phyloP scores from a whole-genome alignment of 768 basidiomycete species.

The Piloderma croceum region DNA sequence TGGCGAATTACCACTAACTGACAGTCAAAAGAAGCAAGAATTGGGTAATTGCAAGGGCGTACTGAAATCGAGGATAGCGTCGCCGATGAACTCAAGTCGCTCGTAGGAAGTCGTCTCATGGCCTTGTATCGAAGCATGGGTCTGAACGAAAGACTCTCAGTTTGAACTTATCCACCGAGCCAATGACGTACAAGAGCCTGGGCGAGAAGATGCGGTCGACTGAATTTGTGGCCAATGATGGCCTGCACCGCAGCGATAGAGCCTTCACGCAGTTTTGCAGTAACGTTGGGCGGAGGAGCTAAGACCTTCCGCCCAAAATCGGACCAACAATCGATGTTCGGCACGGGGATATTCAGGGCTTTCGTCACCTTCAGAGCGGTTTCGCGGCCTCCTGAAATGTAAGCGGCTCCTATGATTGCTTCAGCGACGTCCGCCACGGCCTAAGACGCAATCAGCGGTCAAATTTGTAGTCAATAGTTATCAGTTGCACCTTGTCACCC shows the following conservation, averaged over 20 bases:
- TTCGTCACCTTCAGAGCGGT: conserved; percentile 60
- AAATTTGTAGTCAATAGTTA: conserved; percentile 5
- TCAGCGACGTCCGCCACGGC: conserved; percentile 81
- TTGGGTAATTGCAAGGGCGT: conserved; percentile 22
- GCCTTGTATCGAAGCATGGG: conserved; percentile 57
- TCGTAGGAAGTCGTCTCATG: conserved; percentile 60
- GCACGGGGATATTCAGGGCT: conserved; percentile 59
- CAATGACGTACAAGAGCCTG: conserved; percentile 60
- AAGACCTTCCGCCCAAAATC: conserved; percentile 55
- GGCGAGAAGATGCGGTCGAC: conserved; percentile 55
- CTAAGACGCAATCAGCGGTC: conserved; percentile 30
- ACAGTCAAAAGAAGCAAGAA: conserved; percentile 5
- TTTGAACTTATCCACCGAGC: background rate
- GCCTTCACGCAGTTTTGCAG: conserved; percentile 41
- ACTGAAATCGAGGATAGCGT: conserved; percentile 83
- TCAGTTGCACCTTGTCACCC: conserved; percentile 64
- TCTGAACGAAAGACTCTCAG: conserved; percentile 38
- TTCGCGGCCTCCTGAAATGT: conserved; percentile 66
- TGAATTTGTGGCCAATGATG: conserved; percentile 60
- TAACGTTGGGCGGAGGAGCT: conserved; percentile 38
- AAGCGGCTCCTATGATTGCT: conserved; percentile 80
- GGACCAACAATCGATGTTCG: conserved; percentile 59
- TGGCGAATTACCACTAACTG: conserved; percentile 64
- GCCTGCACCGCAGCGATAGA: conserved; percentile 53
- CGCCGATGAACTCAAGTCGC: conserved; percentile 79